phyloP scores from a whole-genome alignment of 2,329 filamentous ascomycete genomes.

The Hirsutella minnesotensis region DNA sequence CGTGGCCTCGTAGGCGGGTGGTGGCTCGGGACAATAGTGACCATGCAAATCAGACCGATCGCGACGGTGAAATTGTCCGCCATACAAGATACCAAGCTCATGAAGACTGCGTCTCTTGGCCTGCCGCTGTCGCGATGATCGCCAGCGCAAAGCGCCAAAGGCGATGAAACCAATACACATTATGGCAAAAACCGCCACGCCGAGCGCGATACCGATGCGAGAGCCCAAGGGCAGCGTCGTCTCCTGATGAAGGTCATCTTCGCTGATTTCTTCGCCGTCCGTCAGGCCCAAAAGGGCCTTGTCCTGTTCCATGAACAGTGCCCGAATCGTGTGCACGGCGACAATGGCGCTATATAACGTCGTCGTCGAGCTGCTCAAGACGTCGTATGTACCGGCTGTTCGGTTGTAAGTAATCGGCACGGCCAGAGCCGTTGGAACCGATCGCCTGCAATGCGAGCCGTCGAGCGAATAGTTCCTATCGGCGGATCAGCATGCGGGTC shows the following conservation, averaged over 20 bases:
- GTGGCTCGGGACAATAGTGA: conserved; percentile 11
- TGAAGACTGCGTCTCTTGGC: conserved; percentile 4
- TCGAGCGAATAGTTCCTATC: conserved; percentile 22
- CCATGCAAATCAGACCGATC: conserved; percentile 1
- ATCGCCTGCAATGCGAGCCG: conserved; percentile 21
- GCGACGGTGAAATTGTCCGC: background rate
- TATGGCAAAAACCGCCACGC: conserved; percentile 15
- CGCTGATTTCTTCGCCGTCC: conserved; percentile 18
- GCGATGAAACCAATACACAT: conserved; percentile 14
- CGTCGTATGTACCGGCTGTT: conserved; percentile 21
- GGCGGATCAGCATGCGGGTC: conserved; percentile 4
- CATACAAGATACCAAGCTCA: conserved; percentile 2
- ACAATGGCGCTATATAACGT: conserved; percentile 24
- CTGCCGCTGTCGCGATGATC: conserved; percentile 8
- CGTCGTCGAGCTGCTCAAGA: conserved; percentile 22
- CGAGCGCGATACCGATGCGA: too few relatives aligned
- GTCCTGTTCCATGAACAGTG: conserved; percentile 24
- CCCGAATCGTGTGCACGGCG: conserved; percentile 24
- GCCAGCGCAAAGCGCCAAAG: conserved; percentile 14
- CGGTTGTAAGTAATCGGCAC: conserved; percentile 24
- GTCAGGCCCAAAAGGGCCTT: conserved; percentile 20
- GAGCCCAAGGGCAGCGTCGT: conserved; percentile 19
- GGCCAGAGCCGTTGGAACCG: conserved; percentile 22
- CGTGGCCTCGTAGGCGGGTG: conserved; percentile 18
- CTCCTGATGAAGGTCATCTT: conserved; percentile 6